Evolutionary conservation across 2,329 filamentous ascomycete genomes (phyloP), one percentile per base, ranked within the genome.

Genomic region (Bipolaris gigantea): DNA sequence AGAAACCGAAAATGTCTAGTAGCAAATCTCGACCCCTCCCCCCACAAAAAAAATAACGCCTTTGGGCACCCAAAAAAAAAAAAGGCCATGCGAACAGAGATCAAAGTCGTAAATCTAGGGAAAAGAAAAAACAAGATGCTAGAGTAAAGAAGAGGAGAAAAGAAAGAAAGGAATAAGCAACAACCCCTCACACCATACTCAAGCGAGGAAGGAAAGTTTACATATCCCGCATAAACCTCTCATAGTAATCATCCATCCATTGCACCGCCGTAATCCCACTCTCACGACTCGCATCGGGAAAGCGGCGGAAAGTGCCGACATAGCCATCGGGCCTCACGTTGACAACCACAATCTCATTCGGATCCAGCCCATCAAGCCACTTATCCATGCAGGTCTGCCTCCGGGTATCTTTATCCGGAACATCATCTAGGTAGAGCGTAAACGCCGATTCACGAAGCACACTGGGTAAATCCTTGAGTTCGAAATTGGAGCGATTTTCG

Each of bases 281-380:
- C 5, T 72, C 67, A 21, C 55, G 62, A 19, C 59, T 67, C 0
- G 65, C 67, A 19, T 62, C 56, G 11, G 65, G 57, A 63, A 76
- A 83, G 3, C 73, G 57, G 7, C 80, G 76, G 21, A 89, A 73
- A n/a, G 81, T 84, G 1, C 88, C 88, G 4, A 90, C 83, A 69
- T 90, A 91, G 10, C 88, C 88, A 71, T 91, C 88, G 0, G 88
- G 88, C 5, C 88, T 80, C 1, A 91, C 85, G 62, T 88, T 86
- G 36, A 87, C 77, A 36, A 90, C 81, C 4, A 83, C 85, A 5
- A 88, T 81, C 60, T 88, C 82, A 9, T 80, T 77, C 0, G 78
- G 76, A 0, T 75, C 76, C 3, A 89, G 74, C 41, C 77, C 80
- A 36, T 85, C 86, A 6, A 89, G 76, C 87, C 87, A 91, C 71